Base-by-base conservation (phyloP, 2,329 filamentous ascomycete species). In the Didymella glomerata region DNA sequence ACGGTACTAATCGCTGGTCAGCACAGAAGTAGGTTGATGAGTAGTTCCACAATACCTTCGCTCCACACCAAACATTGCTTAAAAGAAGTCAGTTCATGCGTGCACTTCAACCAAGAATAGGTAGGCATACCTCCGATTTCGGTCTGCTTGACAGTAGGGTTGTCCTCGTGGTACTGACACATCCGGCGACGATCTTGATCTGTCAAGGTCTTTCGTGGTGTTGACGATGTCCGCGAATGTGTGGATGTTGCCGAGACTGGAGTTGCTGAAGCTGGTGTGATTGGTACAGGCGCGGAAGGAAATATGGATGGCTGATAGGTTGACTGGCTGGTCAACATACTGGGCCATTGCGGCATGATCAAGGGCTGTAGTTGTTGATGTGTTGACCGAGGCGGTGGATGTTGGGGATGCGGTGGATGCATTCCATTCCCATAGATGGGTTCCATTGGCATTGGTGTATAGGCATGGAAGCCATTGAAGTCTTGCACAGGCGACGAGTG, bases 11-110 rank as follows among this genome's bases (percentile, higher is more conserved):
- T 71, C 20, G 24, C 52, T 45, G 34, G 64, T 74, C 48, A 71
- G 64, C 47, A 61, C 57, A 60, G 42, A 9, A 61, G 28, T 18
- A 57, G 30, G 40, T 45, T 68, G 48, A 41, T 9, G 45, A 42
- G 38, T 20, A 38, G 52, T 57, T 44, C 48, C 54, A 47, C 55
- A 40, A 48, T 88, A 98, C 95, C 95, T 98, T 89, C 95, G 84
- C 81, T 99, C 95, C 51, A 99, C 95, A 34, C 93, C 94, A 79
- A 99, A 99, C 75, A 93, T 88, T 59, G 89, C 90, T 91, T 68
- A 32, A 54, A 24, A 41, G 56, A 59, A 18, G 70, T 79, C 64
- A 82, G 79, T 68, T 50, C 55, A 42, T 16, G 25, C 25, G 30
- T 50, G 25, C 28, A 14, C 22, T 42, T 46, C 11, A 9, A 48